A percentile compares a stretch with the other conserved stretches of the same genome.
Evolutionary conservation across 2,329 filamentous ascomycete species (phyloP).

Genomic region (Ceratocystis ficicola): DNA sequence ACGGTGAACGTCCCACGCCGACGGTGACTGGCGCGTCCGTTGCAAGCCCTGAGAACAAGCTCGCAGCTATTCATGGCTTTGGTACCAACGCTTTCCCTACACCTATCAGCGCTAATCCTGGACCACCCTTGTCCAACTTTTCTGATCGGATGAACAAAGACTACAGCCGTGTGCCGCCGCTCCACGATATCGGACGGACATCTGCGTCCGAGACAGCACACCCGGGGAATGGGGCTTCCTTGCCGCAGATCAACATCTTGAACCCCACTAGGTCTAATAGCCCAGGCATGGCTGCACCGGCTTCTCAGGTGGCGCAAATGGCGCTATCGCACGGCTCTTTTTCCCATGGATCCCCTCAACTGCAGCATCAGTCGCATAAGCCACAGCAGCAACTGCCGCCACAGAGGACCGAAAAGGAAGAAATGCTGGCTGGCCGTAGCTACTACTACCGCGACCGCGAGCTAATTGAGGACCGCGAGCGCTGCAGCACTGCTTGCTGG

Average conservation of each 20-base stretch:
- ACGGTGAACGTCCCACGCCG: conserved; percentile 48
- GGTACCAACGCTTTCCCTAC: conserved; percentile 46
- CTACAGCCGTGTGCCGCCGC: conserved; percentile 46
- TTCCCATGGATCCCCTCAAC: conserved; percentile 27
- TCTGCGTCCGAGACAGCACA: conserved; percentile 35
- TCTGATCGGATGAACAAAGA: conserved; percentile 43
- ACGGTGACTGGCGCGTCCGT: conserved; percentile 45
- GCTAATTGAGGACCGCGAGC: conserved; percentile 70
- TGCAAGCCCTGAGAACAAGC: conserved; percentile 48
- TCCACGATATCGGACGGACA: conserved; percentile 46
- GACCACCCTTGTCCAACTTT: conserved; percentile 33
- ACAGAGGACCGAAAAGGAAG: conserved; percentile 62
- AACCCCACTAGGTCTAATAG: conserved; percentile 41
- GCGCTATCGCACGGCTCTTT: conserved; percentile 46
- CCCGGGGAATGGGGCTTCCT: conserved; percentile 34
- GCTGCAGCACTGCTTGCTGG: conserved; percentile 70
- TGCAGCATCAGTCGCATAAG: neutral
- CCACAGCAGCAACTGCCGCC: conserved; percentile 20
- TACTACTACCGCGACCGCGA: conserved; percentile 70
- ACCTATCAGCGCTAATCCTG: conserved; percentile 46
- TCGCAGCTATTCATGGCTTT: conserved; percentile 46
- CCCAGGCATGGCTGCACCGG: conserved; percentile 32
- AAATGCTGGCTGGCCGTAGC: conserved; percentile 71
- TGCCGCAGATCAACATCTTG: conserved; percentile 48
- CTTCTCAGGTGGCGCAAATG: conserved; percentile 38